phyloP scores from a whole-genome alignment of 1,284 basidiomycete genomes.

The Fomitiporia mediterranea region DNA sequence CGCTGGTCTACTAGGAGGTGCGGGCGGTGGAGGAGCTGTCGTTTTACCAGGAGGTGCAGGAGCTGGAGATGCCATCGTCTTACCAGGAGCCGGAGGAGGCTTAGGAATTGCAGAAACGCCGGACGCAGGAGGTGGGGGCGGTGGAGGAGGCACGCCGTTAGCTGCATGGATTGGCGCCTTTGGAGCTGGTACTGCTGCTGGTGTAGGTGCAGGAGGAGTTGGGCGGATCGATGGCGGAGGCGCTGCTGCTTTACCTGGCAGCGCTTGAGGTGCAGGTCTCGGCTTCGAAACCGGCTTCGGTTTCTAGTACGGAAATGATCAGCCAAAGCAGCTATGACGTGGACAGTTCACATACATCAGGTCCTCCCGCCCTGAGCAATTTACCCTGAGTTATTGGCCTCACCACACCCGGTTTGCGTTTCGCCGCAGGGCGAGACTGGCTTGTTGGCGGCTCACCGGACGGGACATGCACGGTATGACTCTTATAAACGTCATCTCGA shows the following conservation, averaged over 20 bases:
- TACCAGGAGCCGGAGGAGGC: slow-evolving; percentile 24
- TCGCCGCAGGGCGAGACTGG: slow-evolving; percentile 78
- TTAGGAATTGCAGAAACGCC: slow-evolving; percentile 27
- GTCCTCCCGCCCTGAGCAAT: slow-evolving; percentile 73
- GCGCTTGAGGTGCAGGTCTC: slow-evolving; percentile 51
- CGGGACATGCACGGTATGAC: slow-evolving; percentile 83
- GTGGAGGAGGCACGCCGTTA: slow-evolving; percentile 22
- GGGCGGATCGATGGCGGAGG: slow-evolving; percentile 29
- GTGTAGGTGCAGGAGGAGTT: slow-evolving; percentile 28
- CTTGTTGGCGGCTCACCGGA: slow-evolving; percentile 86
- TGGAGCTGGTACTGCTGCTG: slow-evolving; percentile 31
- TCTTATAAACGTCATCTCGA: slow-evolving; percentile 92
- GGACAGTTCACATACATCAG: slow-evolving; percentile 41
- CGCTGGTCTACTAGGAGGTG: slow-evolving; percentile 19
- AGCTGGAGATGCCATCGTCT: slow-evolving; percentile 14
- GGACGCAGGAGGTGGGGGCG: slow-evolving; percentile 7
- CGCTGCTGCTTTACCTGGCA: slow-evolving; percentile 47
- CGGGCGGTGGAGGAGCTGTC: slow-evolving; percentile 26
- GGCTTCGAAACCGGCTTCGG: slow-evolving; percentile 44
- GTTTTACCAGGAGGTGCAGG: slow-evolving; percentile 22
- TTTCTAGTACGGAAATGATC: slow-evolving; percentile 32
- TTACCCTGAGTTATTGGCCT: slow-evolving; percentile 85
- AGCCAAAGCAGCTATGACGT: not conserved
- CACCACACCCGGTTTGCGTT: slow-evolving; percentile 80
- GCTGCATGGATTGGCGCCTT: slow-evolving; percentile 21